Evolutionary conservation across 2,329 filamentous ascomycete genomes (phyloP), one percentile per base, ranked within the genome.

Genomic region (Xylaria sp.): DNA sequence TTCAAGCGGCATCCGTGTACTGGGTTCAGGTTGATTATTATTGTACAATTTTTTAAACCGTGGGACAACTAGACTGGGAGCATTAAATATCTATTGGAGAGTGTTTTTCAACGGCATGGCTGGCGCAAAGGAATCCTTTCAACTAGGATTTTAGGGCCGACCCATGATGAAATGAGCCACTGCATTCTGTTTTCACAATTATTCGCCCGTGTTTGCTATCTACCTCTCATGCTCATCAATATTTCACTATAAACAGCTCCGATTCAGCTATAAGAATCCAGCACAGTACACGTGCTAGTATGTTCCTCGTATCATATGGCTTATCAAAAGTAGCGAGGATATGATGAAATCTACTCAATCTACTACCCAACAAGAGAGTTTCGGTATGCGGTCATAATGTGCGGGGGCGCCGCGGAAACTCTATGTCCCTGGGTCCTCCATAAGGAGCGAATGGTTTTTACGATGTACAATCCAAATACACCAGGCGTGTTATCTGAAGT

Each of bases 71-170:
- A 65, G 61, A 68, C 41, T 18, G n/a, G 36, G 66, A 55, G 52
- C 64, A 52, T 55, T 41, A 23, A 28, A 12, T 25, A 28, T 55
- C 53, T 15, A 50, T 36, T 12, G 41, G 43, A 46, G 13, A 18
- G 18, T 10, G 4, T 59, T 43, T 43, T 57, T 53, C 30, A 45
- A 58, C 55, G 32, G 63, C 56, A 66, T 66, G 50, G 39, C 32
- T 61, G 56, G 48, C 52, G 36, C n/a, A 30, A 48, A 13, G 50
- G 41, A 30, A 60, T 72, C 71, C 71, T 72, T 72, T 75, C 73
- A 74, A 75, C 74, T 61, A 75, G 70, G 70, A 69, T 67, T 46
- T 48, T 41, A 60, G 60, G 56, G 53, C 50, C 36, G 60, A 36
- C 28, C 23, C 23, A 63, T 57, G 41, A 60, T 46, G 52, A 63